A percentile compares a stretch with the other conserved stretches of the same genome.
Conservation (phyloP, 2,329 filamentous ascomycete genomes). For the Rugonectria rugulosa region DNA sequence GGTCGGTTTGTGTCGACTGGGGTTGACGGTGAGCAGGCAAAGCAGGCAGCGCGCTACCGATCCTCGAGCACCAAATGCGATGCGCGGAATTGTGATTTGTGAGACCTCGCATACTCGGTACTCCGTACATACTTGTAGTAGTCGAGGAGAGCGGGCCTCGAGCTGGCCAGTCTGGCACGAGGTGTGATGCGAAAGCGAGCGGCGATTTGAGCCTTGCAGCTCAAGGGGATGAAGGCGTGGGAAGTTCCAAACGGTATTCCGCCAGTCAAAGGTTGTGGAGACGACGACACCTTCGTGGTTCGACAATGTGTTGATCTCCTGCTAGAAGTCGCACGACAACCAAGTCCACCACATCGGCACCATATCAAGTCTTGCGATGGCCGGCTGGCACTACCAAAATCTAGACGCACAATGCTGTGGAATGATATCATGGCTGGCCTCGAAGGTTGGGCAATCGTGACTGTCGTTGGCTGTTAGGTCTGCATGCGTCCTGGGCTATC, state of each 20-base stretch:
- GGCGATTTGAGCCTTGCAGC: conserved; percentile 19
- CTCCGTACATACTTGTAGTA: too few relatives aligned
- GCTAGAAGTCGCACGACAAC: conserved; percentile 38
- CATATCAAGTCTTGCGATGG: conserved; percentile 21
- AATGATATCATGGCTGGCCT: conserved; percentile 44
- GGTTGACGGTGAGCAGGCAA: conserved; percentile 25
- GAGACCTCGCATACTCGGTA: conserved; percentile 4
- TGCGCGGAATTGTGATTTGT: conserved; percentile 18
- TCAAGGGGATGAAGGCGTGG: conserved; percentile 17
- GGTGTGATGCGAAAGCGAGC: conserved; percentile 13
- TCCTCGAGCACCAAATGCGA: conserved; percentile 25
- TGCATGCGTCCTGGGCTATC: conserved; percentile 1
- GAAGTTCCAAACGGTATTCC: conserved; percentile 17
- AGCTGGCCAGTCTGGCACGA: conserved; percentile 1
- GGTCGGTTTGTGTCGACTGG: conserved; percentile 24
- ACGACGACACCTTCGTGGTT: conserved; percentile 30
- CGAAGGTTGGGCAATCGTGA: conserved; percentile 3
- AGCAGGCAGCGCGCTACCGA: conserved; percentile 29
- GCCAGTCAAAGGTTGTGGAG: conserved; percentile 30
- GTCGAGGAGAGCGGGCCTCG: conserved; percentile 12
- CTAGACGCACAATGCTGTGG: conserved; percentile 33
- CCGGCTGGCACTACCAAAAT: conserved; percentile 26
- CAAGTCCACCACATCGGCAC: conserved; percentile 24
- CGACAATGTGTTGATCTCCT: conserved; percentile 38
- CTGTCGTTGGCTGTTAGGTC: conserved; percentile 9